These are phyloP conservation scores for Guadua angustifolia DNA, from an alignment of 176 grass and related monocot genomes.

Conservation along the genomic window DNA sequence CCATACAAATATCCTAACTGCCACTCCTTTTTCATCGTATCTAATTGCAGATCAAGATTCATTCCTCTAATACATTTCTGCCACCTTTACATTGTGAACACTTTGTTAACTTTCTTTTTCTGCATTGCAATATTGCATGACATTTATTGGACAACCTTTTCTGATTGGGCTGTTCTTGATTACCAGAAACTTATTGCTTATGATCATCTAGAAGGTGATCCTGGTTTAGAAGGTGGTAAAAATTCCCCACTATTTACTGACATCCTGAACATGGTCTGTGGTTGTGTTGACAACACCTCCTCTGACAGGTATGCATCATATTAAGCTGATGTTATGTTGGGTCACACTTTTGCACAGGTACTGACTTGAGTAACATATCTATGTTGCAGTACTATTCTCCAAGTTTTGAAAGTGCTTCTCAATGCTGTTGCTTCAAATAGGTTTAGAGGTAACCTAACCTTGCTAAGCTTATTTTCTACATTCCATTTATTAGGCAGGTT, in stretches of 20 bases:
- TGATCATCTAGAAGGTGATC: slow-evolving; percentile 99
- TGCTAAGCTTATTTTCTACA: slow-evolving; percentile 21
- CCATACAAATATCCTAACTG: slow-evolving; percentile 27
- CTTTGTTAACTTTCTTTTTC: slow-evolving; percentile 33
- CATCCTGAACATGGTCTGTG: slow-evolving; percentile 85
- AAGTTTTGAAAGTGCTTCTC: slow-evolving; percentile 99
- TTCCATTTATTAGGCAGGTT: slow-evolving; percentile 26
- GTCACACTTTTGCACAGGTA: slow-evolving; percentile 35
- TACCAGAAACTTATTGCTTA: slow-evolving; percentile 99
- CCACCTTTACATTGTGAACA: slow-evolving; percentile 22
- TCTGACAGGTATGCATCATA: slow-evolving; percentile 72
- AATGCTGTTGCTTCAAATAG: slow-evolving; percentile 96
- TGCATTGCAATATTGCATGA: slow-evolving; percentile 12
- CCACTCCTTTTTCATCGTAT: not conserved
- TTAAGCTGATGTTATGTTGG: slow-evolving; percentile 35
- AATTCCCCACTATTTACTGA: slow-evolving; percentile 87
- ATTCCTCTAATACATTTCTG: slow-evolving; percentile 6
- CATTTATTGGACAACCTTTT: slow-evolving; percentile 24
- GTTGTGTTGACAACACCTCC: slow-evolving; percentile 94
- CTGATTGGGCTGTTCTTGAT: slow-evolving; percentile 50
- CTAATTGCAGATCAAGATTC: slow-evolving; percentile 20
- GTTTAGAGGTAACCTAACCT: slow-evolving; percentile 80
- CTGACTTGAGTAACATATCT: slow-evolving; percentile 37
- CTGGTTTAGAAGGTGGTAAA: slow-evolving; percentile 93
- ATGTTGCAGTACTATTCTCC: slow-evolving; percentile 84